These are phyloP conservation scores for Tetrapyrgos nigripes DNA, from an alignment of 1,284 basidiomycete species.

Conservation along the genomic window DNA sequence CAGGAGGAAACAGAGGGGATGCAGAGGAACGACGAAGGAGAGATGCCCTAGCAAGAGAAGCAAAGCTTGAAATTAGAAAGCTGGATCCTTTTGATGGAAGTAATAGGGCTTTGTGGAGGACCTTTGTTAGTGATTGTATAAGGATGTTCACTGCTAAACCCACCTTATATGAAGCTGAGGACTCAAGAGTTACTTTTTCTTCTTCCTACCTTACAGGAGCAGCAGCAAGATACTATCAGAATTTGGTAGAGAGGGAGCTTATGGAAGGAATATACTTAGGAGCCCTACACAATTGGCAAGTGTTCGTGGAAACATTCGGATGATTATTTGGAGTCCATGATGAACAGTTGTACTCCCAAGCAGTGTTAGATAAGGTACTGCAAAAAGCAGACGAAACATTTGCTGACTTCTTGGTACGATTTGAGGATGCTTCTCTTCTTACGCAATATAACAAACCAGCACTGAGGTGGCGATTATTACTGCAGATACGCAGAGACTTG, in stretches of 20 bases:
- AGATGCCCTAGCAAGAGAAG: background rate
- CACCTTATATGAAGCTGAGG: background rate
- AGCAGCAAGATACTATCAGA: background rate
- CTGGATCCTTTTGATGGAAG: constrained; percentile 4
- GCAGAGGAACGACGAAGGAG: background rate
- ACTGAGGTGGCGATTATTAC: background rate
- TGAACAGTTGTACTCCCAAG: background rate
- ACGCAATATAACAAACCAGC: constrained; percentile 2
- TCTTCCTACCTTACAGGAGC: constrained; percentile 3
- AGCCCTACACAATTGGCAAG: background rate
- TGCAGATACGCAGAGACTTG: background rate
- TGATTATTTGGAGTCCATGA: background rate
- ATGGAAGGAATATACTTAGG: background rate
- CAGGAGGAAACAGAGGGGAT: too few relatives aligned
- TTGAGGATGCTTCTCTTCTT: background rate
- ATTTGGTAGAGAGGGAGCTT: background rate
- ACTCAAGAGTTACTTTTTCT: background rate
- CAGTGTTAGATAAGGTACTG: background rate
- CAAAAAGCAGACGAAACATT: background rate
- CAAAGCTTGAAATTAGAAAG: constrained; percentile 6
- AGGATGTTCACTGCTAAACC: constrained; percentile 10
- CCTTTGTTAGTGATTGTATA: constrained; percentile 1
- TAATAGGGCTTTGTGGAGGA: background rate
- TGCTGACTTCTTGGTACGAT: constrained; percentile 1
- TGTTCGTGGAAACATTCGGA: background rate